Percentiles rank a stretch among this genome's conserved stretches.
Evolutionary conservation across 768 basidiomycete species (phyloP).

Genomic region (Cystobasidium tubakii): DNA sequence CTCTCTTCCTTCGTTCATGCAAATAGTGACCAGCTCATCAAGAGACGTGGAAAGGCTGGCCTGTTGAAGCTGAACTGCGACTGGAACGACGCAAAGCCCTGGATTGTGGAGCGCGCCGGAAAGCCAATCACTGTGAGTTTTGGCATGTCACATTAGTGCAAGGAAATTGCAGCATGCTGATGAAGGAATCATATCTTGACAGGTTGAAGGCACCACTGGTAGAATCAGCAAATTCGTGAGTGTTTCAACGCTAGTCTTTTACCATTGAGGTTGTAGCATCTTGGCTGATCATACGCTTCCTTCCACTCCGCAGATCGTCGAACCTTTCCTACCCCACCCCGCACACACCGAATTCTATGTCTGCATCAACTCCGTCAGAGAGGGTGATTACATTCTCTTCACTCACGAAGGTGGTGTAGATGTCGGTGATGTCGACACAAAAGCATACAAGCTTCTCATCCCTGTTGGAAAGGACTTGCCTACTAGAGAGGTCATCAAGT

Average conservation of each 20-base stretch:
- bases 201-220: conserved; percentile 88
- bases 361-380: conserved; percentile 90
- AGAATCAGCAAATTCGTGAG: conserved; percentile 77
- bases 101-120: conserved; percentile 64
- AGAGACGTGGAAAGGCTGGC: conserved; percentile 97
- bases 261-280: too few relatives aligned
- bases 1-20: not conserved
- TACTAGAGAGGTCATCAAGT: conserved; percentile 66
- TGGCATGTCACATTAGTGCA: not conserved
- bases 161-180: too few relatives aligned
- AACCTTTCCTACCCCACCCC: conserved; percentile 96
- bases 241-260: not conserved
- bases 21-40: conserved; percentile 81
- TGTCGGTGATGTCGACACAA: conserved; percentile 95
- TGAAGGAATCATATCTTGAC: not conserved
- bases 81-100: conserved; percentile 77
- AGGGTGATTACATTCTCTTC: conserved; percentile 94
- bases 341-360: conserved; percentile 94
- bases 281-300: too few relatives aligned
- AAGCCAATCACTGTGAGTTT: conserved; percentile 37
- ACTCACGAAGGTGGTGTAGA: conserved; percentile 99
- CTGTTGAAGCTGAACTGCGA: conserved; percentile 87
- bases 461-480: conserved; percentile 74
- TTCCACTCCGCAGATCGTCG: conserved; percentile 62
- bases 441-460: conserved; percentile 81